Conservation (phyloP, 257 asterid genomes). For the Ajuga chamaepitys region DNA sequence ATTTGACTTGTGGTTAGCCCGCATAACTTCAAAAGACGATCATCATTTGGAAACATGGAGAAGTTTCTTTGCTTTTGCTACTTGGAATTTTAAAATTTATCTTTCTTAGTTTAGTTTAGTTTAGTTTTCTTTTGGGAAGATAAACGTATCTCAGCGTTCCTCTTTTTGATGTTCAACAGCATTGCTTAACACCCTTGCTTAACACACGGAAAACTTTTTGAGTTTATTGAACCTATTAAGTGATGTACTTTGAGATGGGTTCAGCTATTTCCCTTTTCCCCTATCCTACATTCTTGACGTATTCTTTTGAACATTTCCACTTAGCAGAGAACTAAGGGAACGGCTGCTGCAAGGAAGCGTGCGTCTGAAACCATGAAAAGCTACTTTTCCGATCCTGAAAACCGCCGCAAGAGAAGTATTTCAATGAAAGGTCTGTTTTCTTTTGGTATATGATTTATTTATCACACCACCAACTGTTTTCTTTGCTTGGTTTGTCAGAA, state of each 20-base stretch:
- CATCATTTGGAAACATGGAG: too few relatives aligned
- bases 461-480: neutral
- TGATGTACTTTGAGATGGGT: neutral
- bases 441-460: neutral
- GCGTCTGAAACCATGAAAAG: slow-evolving; percentile 87
- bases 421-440: slow-evolving; percentile 63
- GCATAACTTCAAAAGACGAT: too few relatives aligned
- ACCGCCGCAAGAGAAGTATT: slow-evolving; percentile 82
- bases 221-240: neutral
- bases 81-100: neutral
- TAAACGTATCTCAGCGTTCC: neutral
- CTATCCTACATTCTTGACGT: neutral
- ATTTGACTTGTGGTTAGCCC: too few relatives aligned
- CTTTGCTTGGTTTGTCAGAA: neutral
- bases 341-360: slow-evolving; percentile 71
- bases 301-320: neutral
- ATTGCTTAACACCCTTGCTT: neutral
- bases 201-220: neutral
- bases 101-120: neutral
- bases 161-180: neutral
- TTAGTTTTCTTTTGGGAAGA: neutral
- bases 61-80: too few relatives aligned
- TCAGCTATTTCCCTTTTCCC: neutral
- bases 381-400: slow-evolving; percentile 75
- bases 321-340: slow-evolving; percentile 67